Evolutionary conservation across 2,329 filamentous ascomycete genomes (phyloP).

Genomic region (Magnaporthales sp.): DNA sequence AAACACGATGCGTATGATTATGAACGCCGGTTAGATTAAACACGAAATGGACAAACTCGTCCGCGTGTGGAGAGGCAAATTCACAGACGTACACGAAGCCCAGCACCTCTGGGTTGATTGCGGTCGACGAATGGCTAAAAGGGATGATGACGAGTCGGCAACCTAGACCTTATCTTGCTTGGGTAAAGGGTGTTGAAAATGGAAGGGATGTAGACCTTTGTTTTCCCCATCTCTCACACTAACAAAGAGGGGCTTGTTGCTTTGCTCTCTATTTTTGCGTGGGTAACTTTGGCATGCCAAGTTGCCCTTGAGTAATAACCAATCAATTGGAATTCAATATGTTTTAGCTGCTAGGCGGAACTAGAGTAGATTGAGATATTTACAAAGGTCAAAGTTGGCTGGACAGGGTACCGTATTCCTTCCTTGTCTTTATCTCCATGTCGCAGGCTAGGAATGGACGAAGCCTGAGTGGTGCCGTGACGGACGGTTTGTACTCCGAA

Average conservation of each 20-base stretch:
- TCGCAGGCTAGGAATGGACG: neutral
- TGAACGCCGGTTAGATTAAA: neutral
- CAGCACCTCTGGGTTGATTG: neutral
- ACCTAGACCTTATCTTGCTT: neutral
- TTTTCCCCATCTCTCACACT: neutral
- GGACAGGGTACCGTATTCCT: neutral
- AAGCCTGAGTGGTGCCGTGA: neutral
- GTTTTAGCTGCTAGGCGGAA: neutral
- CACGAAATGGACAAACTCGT: neutral
- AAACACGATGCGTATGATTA: neutral
- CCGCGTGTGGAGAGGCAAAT: neutral
- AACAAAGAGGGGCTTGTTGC: neutral
- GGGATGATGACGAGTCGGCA: neutral
- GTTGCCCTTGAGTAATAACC: neutral
- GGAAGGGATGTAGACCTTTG: neutral
- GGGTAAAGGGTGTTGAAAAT: neutral
- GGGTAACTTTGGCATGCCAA: neutral
- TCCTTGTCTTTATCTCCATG: neutral
- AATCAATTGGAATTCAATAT: neutral
- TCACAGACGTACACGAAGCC: neutral
- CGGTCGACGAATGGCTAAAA: neutral
- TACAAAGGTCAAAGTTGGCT: neutral
- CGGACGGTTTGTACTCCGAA: neutral
- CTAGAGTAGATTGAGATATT: neutral
- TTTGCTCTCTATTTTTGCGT: neutral